Conservation (phyloP, 148 eudicot species). For the Talinum fruticosum region DNA sequence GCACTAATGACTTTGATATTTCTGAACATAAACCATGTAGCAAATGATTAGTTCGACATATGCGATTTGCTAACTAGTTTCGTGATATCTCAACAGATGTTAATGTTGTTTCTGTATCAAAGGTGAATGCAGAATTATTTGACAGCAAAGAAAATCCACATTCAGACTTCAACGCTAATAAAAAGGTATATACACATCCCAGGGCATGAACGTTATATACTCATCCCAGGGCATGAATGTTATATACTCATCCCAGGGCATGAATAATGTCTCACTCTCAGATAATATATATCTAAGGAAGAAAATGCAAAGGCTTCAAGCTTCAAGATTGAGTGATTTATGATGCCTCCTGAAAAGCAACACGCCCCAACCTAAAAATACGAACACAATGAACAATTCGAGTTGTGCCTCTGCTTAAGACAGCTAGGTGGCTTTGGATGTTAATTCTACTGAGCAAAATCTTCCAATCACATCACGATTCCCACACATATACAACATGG, state of each 20-base stretch:
- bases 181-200: no score
- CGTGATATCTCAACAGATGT: not conserved
- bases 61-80: not conserved
- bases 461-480: not conserved
- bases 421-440: not conserved
- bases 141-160: no score
- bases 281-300: not conserved
- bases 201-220: no score
- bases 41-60: not conserved
- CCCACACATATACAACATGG: not conserved
- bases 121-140: not conserved
- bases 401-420: no score
- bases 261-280: not conserved
- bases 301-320: not conserved
- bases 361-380: no score
- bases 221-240: no score
- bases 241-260: not conserved
- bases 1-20: not conserved
- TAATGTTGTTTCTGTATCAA: not conserved
- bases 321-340: not conserved
- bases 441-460: not conserved
- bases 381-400: no score
- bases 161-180: no score
- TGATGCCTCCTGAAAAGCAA: not conserved
- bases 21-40: not conserved